A percentile compares a stretch with the other conserved stretches of the same genome.
Conservation (phyloP, 306 rosid species). For the Ormosia semicastrata region DNA sequence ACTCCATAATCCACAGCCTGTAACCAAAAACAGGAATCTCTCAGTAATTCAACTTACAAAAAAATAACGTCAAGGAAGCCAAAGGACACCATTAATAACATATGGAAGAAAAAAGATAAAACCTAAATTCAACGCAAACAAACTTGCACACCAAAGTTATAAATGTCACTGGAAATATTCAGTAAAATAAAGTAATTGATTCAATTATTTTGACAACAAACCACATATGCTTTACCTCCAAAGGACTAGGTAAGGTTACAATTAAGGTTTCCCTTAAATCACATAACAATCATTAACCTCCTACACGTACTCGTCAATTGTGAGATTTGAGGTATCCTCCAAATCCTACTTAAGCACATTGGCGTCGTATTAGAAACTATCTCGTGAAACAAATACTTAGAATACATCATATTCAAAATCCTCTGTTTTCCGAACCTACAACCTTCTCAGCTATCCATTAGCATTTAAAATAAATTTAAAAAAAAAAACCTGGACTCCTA, state of each 20-base stretch:
- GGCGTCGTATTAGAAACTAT: background rate
- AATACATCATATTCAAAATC: background rate
- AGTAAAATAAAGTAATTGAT: background rate
- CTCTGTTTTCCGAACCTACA: background rate
- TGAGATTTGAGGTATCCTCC: background rate
- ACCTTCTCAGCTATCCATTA: background rate
- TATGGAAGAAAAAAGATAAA: background rate
- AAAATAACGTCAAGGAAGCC: background rate
- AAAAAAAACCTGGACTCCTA: background rate
- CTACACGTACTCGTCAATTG: background rate
- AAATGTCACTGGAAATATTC: background rate
- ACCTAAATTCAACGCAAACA: background rate
- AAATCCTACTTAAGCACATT: background rate
- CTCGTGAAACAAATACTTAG: background rate
- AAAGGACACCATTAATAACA: background rate
- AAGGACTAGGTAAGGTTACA: background rate
- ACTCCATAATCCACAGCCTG: conserved; percentile 86
- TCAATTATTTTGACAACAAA: too few species aligned
- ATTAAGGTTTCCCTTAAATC: background rate
- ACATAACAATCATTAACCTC: background rate
- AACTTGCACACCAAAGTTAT: background rate
- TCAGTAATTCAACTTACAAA: background rate
- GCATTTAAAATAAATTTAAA: background rate
- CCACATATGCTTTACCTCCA: too few species aligned
- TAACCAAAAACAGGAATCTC: conserved; percentile 9